phyloP scores from a whole-genome alignment of 1,139 yeast species.

The Suhomyces guaymorum region DNA sequence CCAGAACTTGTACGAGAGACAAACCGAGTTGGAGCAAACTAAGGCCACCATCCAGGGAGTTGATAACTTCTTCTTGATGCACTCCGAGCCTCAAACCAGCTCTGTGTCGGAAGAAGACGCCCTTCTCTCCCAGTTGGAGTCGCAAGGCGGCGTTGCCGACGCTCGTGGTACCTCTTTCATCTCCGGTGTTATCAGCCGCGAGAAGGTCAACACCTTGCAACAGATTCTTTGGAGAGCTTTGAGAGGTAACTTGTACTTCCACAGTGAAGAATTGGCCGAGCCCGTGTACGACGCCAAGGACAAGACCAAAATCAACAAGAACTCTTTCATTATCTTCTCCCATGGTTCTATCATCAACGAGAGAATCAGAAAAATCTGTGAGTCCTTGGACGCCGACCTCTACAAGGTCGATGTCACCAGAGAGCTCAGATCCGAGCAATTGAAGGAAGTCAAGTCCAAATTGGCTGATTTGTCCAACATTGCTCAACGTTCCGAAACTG shows the following conservation, averaged over 20 bases:
- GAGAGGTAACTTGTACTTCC: constrained; percentile 84
- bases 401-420: constrained; percentile 37
- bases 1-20: constrained; percentile 35
- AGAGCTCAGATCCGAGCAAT: constrained; percentile 45
- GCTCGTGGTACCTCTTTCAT: constrained; percentile 48
- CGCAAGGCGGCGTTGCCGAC: constrained; percentile 22
- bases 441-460: constrained; percentile 54
- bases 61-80: constrained; percentile 58
- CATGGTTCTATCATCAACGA: constrained; percentile 46
- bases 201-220: constrained; percentile 69
- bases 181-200: constrained; percentile 80
- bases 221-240: constrained; percentile 91
- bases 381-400: constrained; percentile 47
- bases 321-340: constrained; percentile 47
- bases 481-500: constrained; percentile 52
- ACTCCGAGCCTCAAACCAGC: constrained; percentile 24
- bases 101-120: constrained; percentile 21
- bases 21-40: constrained; percentile 40
- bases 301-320: constrained; percentile 34
- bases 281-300: constrained; percentile 46
- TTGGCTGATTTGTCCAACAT: constrained; percentile 62
- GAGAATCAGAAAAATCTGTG: constrained; percentile 46
- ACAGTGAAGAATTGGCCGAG: constrained; percentile 65
- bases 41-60: constrained; percentile 56
- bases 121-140: constrained; percentile 29